phyloP scores from a whole-genome alignment of 768 basidiomycete genomes.

The Podaxis sp. region DNA sequence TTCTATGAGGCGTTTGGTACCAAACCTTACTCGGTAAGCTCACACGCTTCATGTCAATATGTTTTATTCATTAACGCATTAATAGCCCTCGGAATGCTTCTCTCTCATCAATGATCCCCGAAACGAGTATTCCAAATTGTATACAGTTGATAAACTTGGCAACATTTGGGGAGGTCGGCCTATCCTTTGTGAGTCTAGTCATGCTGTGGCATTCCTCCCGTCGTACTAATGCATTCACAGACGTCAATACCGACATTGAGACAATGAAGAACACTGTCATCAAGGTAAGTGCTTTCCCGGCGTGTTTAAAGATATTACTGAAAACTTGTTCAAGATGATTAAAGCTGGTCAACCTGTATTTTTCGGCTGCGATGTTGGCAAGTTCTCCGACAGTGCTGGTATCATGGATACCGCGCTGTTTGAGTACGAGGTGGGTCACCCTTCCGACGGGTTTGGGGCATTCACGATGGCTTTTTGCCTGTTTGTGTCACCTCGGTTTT shows the following conservation, averaged over 20 bases:
- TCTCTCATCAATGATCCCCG: slow-evolving; percentile 95
- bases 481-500: too few species aligned
- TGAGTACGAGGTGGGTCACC: slow-evolving; percentile 63
- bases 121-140: slow-evolving; percentile 75
- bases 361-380: slow-evolving; percentile 96
- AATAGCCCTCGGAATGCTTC: slow-evolving; percentile 70
- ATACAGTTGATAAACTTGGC: slow-evolving; percentile 90
- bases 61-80: slow-evolving; percentile 1
- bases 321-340: slow-evolving; percentile 43
- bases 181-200: slow-evolving; percentile 62
- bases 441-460: not conserved
- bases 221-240: slow-evolving; percentile 31
- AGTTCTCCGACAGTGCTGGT: slow-evolving; percentile 72
- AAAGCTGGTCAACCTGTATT: slow-evolving; percentile 88
- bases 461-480: not conserved
- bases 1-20: slow-evolving; percentile 68
- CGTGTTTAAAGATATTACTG: not conserved
- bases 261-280: slow-evolving; percentile 81
- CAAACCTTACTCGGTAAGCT: slow-evolving; percentile 50
- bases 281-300: slow-evolving; percentile 34
- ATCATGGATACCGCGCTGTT: slow-evolving; percentile 86
- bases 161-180: slow-evolving; percentile 87
- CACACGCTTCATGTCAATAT: not conserved
- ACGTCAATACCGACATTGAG: slow-evolving; percentile 85
- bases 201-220: not conserved